Evolutionary conservation across 331 rosid genomes (phyloP).

Genomic region (Erythrophleum ivorense): DNA sequence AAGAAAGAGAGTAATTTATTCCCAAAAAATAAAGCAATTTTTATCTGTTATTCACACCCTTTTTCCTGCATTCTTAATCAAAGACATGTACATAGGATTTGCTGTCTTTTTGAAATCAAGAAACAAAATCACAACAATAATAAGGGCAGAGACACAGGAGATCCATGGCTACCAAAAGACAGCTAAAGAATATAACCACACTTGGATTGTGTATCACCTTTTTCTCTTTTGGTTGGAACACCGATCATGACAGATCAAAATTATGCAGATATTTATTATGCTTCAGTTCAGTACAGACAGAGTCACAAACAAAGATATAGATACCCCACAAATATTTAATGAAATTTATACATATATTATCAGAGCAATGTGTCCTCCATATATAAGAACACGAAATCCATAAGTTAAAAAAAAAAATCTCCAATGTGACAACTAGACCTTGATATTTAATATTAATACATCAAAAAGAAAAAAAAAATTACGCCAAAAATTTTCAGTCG

Average conservation of each 20-base stretch:
- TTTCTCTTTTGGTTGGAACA: slow-evolving; percentile 32
- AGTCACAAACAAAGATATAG: slow-evolving; percentile 20
- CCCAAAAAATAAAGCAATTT: no score
- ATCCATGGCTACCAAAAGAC: background rate
- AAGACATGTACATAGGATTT: background rate
- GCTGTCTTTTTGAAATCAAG: background rate
- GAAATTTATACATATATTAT: background rate
- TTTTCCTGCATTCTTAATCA: background rate
- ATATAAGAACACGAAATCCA: background rate
- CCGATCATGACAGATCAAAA: slow-evolving; percentile 37
- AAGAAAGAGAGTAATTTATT: no score
- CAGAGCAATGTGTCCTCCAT: slow-evolving; percentile 6
- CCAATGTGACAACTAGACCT: no score
- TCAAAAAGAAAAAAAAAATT: no score
- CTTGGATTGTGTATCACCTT: background rate
- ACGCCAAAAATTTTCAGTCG: slow-evolving; percentile 33
- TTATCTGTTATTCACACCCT: background rate
- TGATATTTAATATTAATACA: background rate
- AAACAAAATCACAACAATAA: background rate
- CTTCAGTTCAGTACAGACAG: slow-evolving; percentile 2
- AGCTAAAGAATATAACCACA: background rate
- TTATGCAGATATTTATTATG: slow-evolving; percentile 35
- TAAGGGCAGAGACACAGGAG: background rate
- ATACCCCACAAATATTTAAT: slow-evolving; percentile 34
- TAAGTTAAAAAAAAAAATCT: slow-evolving; percentile 5